Evolutionary conservation across 73 alveolate genomes (phyloP).

Genomic region (Stentor coeruleus): DNA sequence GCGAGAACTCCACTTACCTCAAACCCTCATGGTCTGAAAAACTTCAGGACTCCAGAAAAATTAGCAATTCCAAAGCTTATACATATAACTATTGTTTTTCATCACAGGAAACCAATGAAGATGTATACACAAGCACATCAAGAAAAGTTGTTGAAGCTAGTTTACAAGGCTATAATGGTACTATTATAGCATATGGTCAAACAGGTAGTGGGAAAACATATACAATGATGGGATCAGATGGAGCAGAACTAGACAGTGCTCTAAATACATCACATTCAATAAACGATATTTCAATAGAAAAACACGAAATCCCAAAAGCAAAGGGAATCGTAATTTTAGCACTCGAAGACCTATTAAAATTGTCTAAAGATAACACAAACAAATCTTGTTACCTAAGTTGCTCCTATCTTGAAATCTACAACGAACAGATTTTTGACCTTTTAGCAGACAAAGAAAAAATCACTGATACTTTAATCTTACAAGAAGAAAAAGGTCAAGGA

Average conservation of each 20-base stretch:
- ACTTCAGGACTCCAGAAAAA: neutral
- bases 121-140: neutral
- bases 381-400: constrained; percentile 25
- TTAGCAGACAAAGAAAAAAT: constrained; percentile 44
- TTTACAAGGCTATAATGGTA: constrained; percentile 49
- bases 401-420: constrained; percentile 77
- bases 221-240: constrained; percentile 51
- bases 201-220: constrained; percentile 61
- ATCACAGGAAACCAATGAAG: neutral
- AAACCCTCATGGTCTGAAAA: neutral
- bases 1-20: neutral
- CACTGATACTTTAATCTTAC: constrained; percentile 24
- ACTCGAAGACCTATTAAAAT: constrained; percentile 4
- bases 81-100: constrained; percentile 16
- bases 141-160: constrained; percentile 8
- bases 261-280: neutral
- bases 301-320: neutral
- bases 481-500: constrained; percentile 64
- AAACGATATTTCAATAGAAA: neutral
- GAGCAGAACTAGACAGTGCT: neutral
- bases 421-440: constrained; percentile 73
- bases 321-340: constrained; percentile 9
- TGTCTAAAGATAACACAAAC: neutral
- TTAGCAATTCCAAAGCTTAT: neutral
- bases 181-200: constrained; percentile 56